phyloP scores from a whole-genome alignment of 495 filamentous ascomycete species.

The Daldinia concentrica region DNA sequence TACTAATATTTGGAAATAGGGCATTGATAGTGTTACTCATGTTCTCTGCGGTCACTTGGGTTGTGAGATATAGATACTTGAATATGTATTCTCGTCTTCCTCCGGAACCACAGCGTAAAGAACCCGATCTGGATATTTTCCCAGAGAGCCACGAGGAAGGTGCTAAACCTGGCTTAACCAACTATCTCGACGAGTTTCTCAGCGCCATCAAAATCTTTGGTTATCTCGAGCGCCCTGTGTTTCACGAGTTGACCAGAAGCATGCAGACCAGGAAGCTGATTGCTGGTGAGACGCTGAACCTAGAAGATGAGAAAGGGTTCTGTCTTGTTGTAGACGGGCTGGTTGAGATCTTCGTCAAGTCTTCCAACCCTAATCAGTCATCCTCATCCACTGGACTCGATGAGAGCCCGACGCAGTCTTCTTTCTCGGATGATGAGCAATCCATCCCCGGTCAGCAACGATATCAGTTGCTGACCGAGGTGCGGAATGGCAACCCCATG shows the following conservation, averaged over 20 bases:
- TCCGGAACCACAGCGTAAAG: constrained; percentile 93
- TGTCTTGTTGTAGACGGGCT: constrained; percentile 96
- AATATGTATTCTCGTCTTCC: constrained; percentile 96
- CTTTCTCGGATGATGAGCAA: constrained; percentile 72
- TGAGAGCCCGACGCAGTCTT: constrained; percentile 44
- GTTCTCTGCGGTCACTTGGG: constrained; percentile 85
- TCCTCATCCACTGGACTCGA: constrained; percentile 41
- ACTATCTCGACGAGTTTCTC: constrained; percentile 96
- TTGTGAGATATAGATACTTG: constrained; percentile 90
- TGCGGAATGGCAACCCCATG: constrained; percentile 98
- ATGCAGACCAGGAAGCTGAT: constrained; percentile 98
- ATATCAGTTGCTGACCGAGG: constrained; percentile 92
- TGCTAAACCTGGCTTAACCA: constrained; percentile 87
- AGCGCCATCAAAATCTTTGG: constrained; percentile 99
- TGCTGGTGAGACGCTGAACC: constrained; percentile 90
- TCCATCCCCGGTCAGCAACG: constrained; percentile 69
- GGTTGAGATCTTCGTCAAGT: constrained; percentile 98
- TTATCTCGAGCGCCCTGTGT: constrained; percentile 94
- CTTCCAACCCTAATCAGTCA: constrained; percentile 66
- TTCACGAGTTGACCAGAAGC: constrained; percentile 94
- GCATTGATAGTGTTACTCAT: constrained; percentile 80
- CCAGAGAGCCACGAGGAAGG: constrained; percentile 91
- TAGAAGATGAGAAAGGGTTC: constrained; percentile 98
- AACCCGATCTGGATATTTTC: constrained; percentile 93
- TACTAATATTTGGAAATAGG: constrained; percentile 55